Conservation (phyloP, 2,329 filamentous ascomycete genomes). For the Pyrenochaeta sp. region DNA sequence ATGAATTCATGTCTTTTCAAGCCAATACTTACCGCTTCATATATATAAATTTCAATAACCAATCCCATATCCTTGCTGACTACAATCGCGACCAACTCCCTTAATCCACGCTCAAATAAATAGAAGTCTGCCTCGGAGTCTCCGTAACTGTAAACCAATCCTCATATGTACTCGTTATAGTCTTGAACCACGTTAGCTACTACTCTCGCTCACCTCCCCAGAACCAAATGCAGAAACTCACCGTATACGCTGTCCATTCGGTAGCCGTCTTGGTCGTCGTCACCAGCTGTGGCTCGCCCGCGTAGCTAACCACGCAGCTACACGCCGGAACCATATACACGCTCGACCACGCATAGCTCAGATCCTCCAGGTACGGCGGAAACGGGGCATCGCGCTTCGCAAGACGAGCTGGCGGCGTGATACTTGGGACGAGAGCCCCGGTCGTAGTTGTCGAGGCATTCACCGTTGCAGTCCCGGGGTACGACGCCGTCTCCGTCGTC, state of each 20-base stretch:
- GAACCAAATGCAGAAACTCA: too few relatives aligned
- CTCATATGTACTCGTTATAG: slow-evolving; percentile 15
- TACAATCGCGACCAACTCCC: not conserved
- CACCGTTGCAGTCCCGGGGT: too few relatives aligned
- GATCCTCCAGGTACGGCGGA: slow-evolving; percentile 17
- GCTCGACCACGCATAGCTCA: slow-evolving; percentile 17
- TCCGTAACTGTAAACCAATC: slow-evolving; percentile 24
- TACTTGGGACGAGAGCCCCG: not conserved
- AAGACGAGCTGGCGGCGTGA: not conserved
- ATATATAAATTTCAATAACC: not conserved
- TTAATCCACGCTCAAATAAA: slow-evolving; percentile 15
- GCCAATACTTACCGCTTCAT: too few relatives aligned
- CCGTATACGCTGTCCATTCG: slow-evolving; percentile 11
- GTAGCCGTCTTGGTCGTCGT: slow-evolving; percentile 16
- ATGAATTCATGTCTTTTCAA: too few relatives aligned
- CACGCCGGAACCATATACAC: slow-evolving; percentile 23
- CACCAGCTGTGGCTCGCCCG: slow-evolving; percentile 5
- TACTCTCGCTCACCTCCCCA: too few relatives aligned
- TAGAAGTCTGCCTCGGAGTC: slow-evolving; percentile 20
- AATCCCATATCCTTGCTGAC: not conserved
- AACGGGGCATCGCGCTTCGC: slow-evolving; percentile 14
- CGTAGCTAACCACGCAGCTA: slow-evolving; percentile 22
- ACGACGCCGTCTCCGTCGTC: too few relatives aligned
- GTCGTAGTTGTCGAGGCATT: not conserved
- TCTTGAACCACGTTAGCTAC: slow-evolving; percentile 5